These are phyloP conservation scores for Leishmania amazonensis DNA, from an alignment of 208 protist species.

Conservation along the genomic window DNA sequence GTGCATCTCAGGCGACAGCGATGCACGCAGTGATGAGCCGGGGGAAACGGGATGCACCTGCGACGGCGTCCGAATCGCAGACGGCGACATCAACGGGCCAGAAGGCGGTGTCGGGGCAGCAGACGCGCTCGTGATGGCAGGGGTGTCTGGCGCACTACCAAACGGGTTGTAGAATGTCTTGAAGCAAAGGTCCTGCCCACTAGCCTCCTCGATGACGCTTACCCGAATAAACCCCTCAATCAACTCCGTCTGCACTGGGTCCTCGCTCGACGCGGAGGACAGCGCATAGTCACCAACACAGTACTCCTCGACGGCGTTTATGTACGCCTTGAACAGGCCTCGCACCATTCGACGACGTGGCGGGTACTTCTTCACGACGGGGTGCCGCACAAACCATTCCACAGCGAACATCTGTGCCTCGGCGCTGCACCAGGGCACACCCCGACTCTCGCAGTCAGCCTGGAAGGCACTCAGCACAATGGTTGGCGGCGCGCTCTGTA, in stretches of 20 bases:
- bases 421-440: conserved; percentile 53
- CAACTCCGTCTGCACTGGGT: conserved; percentile 49
- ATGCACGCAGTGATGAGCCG: not conserved
- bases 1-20: not conserved
- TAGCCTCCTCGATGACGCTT: conserved; percentile 19
- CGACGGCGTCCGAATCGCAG: not conserved
- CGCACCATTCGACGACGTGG: conserved; percentile 56
- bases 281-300: conserved; percentile 6
- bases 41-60: not conserved
- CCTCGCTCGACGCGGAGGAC: conserved; percentile 26
- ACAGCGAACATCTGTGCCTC: conserved; percentile 58
- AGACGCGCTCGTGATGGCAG: conserved; percentile 1
- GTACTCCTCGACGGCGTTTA: conserved; percentile 60
- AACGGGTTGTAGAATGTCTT: conserved; percentile 71
- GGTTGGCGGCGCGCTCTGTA: conserved; percentile 66
- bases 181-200: conserved; percentile 51
- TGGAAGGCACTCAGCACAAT: conserved; percentile 68
- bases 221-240: conserved; percentile 69
- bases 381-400: conserved; percentile 59
- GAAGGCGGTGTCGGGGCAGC: not conserved
- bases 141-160: conserved; percentile 10
- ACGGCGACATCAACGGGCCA: not conserved
- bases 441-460: conserved; percentile 51
- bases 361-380: conserved; percentile 52
- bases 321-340: conserved; percentile 66